Evolutionary conservation across 257 asterid species (phyloP), one percentile per base, ranked within the genome.

Genomic region (Nemophila menziesii): DNA sequence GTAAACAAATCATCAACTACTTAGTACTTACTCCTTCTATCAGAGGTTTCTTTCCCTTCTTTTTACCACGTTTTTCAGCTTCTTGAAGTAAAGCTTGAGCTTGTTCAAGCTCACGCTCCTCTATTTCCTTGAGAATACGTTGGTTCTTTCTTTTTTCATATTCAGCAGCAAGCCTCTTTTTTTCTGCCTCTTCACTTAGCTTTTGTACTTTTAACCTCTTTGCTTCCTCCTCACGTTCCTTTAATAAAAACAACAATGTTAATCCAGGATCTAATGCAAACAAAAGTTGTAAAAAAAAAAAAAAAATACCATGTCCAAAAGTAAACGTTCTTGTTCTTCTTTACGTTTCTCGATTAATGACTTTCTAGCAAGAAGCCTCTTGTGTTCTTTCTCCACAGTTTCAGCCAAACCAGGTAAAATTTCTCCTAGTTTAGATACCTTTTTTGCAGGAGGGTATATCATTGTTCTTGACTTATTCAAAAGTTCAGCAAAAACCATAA

Each of bases 241-340:
- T 46, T 15, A 14, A 20, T 17, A 39, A 46, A 15, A 22, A 50
- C 29, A 42, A 5, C 11, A 1, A 21, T 36, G 37, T 36, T 3
- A 1, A 13, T 16, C n/a, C 4, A 34, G 36, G 5, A 8, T 33
- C 16, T 11, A 22, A 16, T 33, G 15, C 18, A 8, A 5, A 41
- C 10, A 33, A 16, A 13, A 5, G 13, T 4, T 6, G 12, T 11
- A 33, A 44, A 11, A 5, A 15, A 38, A 39, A 43, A 14, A 42
- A 54, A 24, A 26, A 9, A 46, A 46, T 72, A 87, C 97, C 95
- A 66, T 79, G 58, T 80, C 93, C 61, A 87, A 55, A 51, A 87
- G 92, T 34, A 72, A 73, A 11, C 84, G 92, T 45, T 87, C 97
- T 57, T 87, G 97, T 45, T 87, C 95, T 71, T 83, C 97, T 70